phyloP scores from a whole-genome alignment of 106 monocot genomes.

The Dactylorhiza incarnata region DNA sequence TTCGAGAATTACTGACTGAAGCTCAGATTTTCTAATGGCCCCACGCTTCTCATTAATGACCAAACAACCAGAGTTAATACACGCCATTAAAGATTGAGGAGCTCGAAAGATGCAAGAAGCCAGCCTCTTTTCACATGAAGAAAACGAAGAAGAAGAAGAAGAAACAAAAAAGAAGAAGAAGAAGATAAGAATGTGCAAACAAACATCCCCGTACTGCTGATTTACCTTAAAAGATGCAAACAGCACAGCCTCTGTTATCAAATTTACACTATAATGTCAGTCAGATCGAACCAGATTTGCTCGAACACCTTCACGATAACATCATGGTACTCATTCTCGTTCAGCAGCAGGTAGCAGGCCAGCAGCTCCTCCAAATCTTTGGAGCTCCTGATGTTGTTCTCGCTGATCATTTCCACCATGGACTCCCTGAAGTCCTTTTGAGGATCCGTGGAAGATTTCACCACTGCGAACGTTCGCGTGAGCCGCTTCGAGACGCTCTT shows the following conservation, averaged over 20 bases:
- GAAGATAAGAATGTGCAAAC: background rate
- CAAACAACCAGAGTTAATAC: conserved; percentile 1
- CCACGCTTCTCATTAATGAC: background rate
- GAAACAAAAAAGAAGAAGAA: background rate
- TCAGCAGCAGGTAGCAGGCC: conserved; percentile 19
- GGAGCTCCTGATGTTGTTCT: conserved; percentile 3
- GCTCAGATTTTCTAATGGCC: background rate
- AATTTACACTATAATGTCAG: conserved; percentile 1
- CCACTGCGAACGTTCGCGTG: conserved; percentile 8
- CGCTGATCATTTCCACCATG: conserved; percentile 21
- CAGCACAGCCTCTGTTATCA: background rate
- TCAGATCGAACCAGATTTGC: conserved; percentile 17
- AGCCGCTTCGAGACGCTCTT: conserved; percentile 6
- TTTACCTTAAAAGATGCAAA: background rate
- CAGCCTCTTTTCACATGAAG: background rate
- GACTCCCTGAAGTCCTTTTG: conserved; percentile 14
- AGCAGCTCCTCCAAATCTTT: conserved; percentile 21
- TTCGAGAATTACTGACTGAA: background rate
- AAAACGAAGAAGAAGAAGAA: background rate
- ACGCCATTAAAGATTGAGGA: background rate
- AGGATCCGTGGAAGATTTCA: conserved; percentile 13
- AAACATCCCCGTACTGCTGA: background rate
- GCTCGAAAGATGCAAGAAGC: background rate
- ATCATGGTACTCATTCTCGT: conserved; percentile 17
- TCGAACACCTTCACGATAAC: conserved; percentile 21